Percentiles rank a stretch among this genome's conserved stretches.
Conservation (phyloP, 2,329 filamentous ascomycete genomes). For the Calonectria crousiana region DNA sequence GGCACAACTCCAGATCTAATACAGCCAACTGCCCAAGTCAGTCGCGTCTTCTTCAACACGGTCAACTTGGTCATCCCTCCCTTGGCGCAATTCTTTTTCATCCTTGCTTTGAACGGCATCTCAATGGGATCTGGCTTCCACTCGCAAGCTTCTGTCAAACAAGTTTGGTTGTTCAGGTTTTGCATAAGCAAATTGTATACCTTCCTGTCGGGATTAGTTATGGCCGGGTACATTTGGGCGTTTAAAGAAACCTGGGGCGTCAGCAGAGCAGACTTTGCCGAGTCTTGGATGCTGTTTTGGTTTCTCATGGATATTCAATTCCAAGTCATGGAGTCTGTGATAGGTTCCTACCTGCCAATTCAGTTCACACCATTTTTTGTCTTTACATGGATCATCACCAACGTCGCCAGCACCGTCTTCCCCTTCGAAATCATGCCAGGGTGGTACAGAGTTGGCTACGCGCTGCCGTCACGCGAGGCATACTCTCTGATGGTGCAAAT, state of each 20-base stretch:
- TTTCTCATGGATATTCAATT: slow-evolving; percentile 8
- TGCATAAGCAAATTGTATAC: not conserved
- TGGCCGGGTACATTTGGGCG: slow-evolving; percentile 6
- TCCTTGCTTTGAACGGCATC: slow-evolving; percentile 9
- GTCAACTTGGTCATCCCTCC: slow-evolving; percentile 5
- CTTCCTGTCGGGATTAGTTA: not conserved
- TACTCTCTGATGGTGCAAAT: slow-evolving; percentile 12
- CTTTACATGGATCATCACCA: slow-evolving; percentile 24
- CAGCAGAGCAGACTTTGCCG: not conserved
- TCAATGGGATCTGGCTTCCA: not conserved
- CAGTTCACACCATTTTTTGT: slow-evolving; percentile 20
- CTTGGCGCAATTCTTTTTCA: slow-evolving; percentile 12
- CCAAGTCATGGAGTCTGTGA: not conserved
- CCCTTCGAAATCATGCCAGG: slow-evolving; percentile 18
- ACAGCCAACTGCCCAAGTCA: not conserved
- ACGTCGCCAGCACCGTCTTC: slow-evolving; percentile 16
- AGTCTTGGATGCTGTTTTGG: slow-evolving; percentile 12
- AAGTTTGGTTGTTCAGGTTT: slow-evolving; percentile 7
- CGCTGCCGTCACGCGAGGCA: not conserved
- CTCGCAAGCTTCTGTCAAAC: not conserved
- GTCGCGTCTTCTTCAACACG: slow-evolving; percentile 9
- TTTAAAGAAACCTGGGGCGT: slow-evolving; percentile 8
- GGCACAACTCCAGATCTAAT: not conserved
- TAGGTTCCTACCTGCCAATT: slow-evolving; percentile 8
- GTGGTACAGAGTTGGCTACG: slow-evolving; percentile 14